Evolutionary conservation across 805 yeast species (phyloP).

Genomic region (Wickerhamiella domercqiae): DNA sequence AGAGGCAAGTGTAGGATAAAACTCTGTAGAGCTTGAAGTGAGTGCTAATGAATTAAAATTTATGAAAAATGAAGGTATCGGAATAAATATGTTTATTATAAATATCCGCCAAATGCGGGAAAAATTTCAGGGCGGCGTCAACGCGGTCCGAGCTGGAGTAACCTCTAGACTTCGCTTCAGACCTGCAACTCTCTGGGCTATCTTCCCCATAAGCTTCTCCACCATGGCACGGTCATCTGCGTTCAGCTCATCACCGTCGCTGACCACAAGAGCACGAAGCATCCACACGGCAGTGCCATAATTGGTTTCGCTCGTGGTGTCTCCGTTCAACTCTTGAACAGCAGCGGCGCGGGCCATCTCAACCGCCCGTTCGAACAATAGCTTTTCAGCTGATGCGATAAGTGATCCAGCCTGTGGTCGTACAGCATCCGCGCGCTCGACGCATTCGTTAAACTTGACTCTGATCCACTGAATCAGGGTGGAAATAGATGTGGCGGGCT

Average conservation of each 20-base stretch:
- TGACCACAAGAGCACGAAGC: slow-evolving; percentile 71
- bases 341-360: slow-evolving; percentile 91
- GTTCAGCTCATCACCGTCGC: slow-evolving; percentile 35
- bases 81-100: background rate
- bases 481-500: slow-evolving; percentile 17
- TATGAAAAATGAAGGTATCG: background rate
- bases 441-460: slow-evolving; percentile 71
- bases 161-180: slow-evolving; percentile 21
- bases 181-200: slow-evolving; percentile 62
- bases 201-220: slow-evolving; percentile 66
- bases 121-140: background rate
- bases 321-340: slow-evolving; percentile 58
- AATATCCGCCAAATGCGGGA: background rate
- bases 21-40: too few species aligned
- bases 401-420: slow-evolving; percentile 18
- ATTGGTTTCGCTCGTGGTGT: slow-evolving; percentile 72
- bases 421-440: slow-evolving; percentile 76
- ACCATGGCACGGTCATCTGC: slow-evolving; percentile 61
- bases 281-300: slow-evolving; percentile 92
- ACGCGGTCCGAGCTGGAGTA: background rate
- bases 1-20: too few species aligned
- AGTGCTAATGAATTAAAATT: background rate
- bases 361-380: slow-evolving; percentile 82
- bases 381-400: slow-evolving; percentile 49
- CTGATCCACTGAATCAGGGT: slow-evolving; percentile 80